Evolutionary conservation across 2,329 filamentous ascomycete genomes (phyloP).

Genomic region (Biscogniauxia marginata): DNA sequence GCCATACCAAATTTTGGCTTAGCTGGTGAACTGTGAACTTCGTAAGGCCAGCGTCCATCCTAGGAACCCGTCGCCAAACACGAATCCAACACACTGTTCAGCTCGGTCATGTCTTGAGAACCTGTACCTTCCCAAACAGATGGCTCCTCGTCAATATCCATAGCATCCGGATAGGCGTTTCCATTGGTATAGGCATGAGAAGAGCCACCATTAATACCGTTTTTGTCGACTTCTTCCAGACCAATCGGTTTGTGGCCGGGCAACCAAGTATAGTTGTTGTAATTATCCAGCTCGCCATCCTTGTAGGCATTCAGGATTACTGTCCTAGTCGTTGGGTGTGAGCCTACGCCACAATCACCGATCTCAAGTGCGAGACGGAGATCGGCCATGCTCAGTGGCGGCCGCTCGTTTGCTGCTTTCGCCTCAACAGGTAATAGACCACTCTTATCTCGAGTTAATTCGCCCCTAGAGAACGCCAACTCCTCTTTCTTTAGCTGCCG

Average conservation of each 20-base stretch:
- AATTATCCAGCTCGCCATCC: conserved; percentile 72
- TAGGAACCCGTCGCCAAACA: conserved; percentile 44
- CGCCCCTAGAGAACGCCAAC: conserved; percentile 67
- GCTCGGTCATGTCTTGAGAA: conserved; percentile 46
- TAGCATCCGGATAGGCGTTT: conserved; percentile 47
- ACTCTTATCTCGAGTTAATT: conserved; percentile 69
- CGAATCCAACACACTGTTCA: conserved; percentile 58
- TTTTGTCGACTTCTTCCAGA: conserved; percentile 32
- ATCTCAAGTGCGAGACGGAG: conserved; percentile 73
- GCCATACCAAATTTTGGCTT: background rate
- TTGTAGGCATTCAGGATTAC: conserved; percentile 69
- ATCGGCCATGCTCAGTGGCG: conserved; percentile 74
- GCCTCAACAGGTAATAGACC: conserved; percentile 80
- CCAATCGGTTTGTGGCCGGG: conserved; percentile 35
- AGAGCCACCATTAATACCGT: conserved; percentile 32
- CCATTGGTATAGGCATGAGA: conserved; percentile 47
- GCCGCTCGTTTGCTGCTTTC: conserved; percentile 69
- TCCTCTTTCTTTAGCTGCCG: conserved; percentile 76
- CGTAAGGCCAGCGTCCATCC: conserved; percentile 25
- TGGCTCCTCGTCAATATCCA: conserved; percentile 56
- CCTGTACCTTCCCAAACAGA: conserved; percentile 62
- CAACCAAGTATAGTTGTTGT: conserved; percentile 58
- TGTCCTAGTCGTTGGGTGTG: conserved; percentile 73
- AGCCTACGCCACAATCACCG: conserved; percentile 71
- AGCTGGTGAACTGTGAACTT: background rate